These are phyloP conservation scores for Alternaria atra DNA, from an alignment of 2,329 filamentous ascomycete species.

Conservation along the genomic window DNA sequence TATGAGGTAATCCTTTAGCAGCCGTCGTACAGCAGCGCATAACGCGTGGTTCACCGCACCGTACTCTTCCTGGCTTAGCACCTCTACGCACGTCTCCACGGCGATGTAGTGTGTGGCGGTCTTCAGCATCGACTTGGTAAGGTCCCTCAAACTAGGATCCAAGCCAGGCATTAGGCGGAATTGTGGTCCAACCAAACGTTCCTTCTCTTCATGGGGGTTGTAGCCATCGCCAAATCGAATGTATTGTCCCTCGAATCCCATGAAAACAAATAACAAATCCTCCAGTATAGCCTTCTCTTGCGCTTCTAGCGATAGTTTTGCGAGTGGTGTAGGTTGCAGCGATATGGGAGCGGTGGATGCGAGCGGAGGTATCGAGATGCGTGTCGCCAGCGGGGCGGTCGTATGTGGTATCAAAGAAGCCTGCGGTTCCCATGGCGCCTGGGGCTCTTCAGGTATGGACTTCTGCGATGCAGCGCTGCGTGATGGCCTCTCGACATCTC, in stretches of 20 bases:
- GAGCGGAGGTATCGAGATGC: slow-evolving; percentile 68
- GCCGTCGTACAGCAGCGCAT: slow-evolving; percentile 90
- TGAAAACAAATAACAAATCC: slow-evolving; percentile 92
- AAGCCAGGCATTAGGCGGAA: slow-evolving; percentile 84
- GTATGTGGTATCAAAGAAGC: slow-evolving; percentile 76
- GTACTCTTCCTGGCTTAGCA: slow-evolving; percentile 91
- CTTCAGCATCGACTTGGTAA: slow-evolving; percentile 87
- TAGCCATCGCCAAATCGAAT: slow-evolving; percentile 86
- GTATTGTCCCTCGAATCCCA: slow-evolving; percentile 99
- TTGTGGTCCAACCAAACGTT: slow-evolving; percentile 80
- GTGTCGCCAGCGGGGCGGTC: slow-evolving; percentile 75
- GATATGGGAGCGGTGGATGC: slow-evolving; percentile 73
- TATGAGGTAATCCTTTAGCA: slow-evolving; percentile 91
- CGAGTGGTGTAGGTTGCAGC: slow-evolving; percentile 73
- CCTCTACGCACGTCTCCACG: slow-evolving; percentile 90
- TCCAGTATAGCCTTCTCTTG: slow-evolving; percentile 91
- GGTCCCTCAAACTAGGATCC: slow-evolving; percentile 88
- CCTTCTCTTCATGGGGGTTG: slow-evolving; percentile 84
- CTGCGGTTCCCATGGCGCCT: slow-evolving; percentile 77
- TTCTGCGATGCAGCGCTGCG: slow-evolving; percentile 30
- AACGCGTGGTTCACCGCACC: slow-evolving; percentile 94
- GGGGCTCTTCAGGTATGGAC: slow-evolving; percentile 38
- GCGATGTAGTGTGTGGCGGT: slow-evolving; percentile 95
- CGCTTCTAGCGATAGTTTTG: slow-evolving; percentile 76
- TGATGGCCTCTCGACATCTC: slow-evolving; percentile 35